Percentiles rank a stretch among this genome's conserved stretches.
Evolutionary conservation across 805 yeast genomes (phyloP).

Genomic region (Saccharomycopsis fermentans): DNA sequence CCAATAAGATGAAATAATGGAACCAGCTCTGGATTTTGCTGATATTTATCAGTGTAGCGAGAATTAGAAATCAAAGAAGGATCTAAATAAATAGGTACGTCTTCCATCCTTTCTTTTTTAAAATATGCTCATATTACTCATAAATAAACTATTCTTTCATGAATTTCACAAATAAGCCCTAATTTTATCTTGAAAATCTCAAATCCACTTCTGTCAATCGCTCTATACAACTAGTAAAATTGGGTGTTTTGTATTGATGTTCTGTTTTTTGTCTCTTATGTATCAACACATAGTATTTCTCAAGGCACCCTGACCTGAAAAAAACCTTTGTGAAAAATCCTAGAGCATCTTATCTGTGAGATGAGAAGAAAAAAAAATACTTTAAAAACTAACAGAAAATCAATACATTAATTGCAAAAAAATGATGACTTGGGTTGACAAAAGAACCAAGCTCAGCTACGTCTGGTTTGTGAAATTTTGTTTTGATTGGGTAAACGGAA

Average conservation of each 20-base stretch:
- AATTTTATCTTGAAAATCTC: neutral
- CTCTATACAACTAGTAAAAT: neutral
- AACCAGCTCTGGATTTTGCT: slow-evolving; percentile 9
- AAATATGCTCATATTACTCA: neutral
- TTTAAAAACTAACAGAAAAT: neutral
- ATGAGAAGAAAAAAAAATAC: neutral
- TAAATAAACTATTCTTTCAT: neutral
- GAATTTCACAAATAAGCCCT: neutral
- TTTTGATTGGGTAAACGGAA: no score
- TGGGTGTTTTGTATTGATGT: no score
- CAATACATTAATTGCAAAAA: no score
- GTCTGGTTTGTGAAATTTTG: no score
- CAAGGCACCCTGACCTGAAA: neutral
- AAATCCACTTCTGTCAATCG: neutral
- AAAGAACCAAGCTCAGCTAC: no score
- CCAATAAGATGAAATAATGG: slow-evolving; percentile 4
- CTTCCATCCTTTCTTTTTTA: neutral
- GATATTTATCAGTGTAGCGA: slow-evolving; percentile 13
- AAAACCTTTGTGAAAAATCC: neutral
- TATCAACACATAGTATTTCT: no score
- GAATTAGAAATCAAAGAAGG: slow-evolving; percentile 12
- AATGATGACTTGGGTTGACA: no score
- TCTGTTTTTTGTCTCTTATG: no score
- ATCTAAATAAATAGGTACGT: slow-evolving; percentile 13
- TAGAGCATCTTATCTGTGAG: neutral